Evolutionary conservation across 768 basidiomycete species (phyloP), one percentile per base, ranked within the genome.

Genomic region (Russula ochroleuca): DNA sequence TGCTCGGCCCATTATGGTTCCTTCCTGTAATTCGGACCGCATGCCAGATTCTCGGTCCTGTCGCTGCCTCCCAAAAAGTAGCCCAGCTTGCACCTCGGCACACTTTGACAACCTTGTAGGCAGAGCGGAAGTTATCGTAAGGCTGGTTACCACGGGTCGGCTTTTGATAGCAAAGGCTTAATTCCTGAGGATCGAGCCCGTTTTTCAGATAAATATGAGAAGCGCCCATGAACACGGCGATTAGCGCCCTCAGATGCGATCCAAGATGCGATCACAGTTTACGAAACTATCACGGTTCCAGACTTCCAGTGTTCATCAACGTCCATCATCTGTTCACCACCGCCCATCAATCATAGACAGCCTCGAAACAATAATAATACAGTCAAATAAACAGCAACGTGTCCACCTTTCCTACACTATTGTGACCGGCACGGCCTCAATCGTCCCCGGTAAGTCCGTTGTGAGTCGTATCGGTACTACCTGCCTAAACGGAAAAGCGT

Each of bases 401-500:
- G 31, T 17, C 15, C 1, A n/a, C 33, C 21, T 47, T 9, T 11
- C 21, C 38, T 58, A 62, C 19, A 63, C 56, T 19, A 25, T 48
- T 2, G 57, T 56, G 23, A 67, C 37, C 3, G 25, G 28, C 59
- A 52, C 28, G 14, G 63, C 66, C 1, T n/a, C 41, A 13, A 19
- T 41, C 17, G 58, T 38, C 50, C 51, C 58, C 11, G 63, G 50
- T 1, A 33, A 19, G 58, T 64, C 54, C 28, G 63, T 59, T 15
- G 66, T 67, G 11, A 67, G 59, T 28, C 55, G 54, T 14, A 67
- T 41, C 10, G 48, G 56, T 13, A 67, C 63, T 15, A 21, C 47
- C 51, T 67, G 66, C 55, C 55, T 58, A 43, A 67, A 67, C 14
- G 66, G 66, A 41, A 67, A 33, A n/a, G 31, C 17, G 23, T 64